These are phyloP conservation scores for Termitomyces sp. DNA, from an alignment of 768 basidiomycete genomes.

Conservation along the genomic window DNA sequence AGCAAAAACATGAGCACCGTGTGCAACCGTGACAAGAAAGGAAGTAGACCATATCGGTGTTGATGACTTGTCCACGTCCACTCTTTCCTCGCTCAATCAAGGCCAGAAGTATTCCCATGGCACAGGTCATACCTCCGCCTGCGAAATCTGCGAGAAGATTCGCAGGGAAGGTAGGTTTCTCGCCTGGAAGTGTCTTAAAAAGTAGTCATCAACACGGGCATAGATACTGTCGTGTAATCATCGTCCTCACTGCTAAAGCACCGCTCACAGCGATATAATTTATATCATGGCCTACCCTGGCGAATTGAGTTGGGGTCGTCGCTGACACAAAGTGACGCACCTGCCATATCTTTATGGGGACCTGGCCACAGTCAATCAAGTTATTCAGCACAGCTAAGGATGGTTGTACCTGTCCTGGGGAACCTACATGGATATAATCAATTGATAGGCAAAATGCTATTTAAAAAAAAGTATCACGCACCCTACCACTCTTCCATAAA, in stretches of 20 bases:
- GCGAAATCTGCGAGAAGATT: constrained; percentile 83
- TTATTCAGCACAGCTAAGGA: neutral
- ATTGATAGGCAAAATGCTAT: neutral
- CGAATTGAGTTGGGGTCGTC: neutral
- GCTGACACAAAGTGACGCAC: constrained; percentile 27
- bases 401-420: constrained; percentile 46
- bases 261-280: constrained; percentile 83
- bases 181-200: constrained; percentile 64
- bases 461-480: constrained; percentile 27
- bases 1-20: neutral
- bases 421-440: constrained; percentile 34
- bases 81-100: constrained; percentile 61
- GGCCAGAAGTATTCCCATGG: constrained; percentile 68
- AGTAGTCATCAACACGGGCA: neutral
- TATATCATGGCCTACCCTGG: constrained; percentile 65
- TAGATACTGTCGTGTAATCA: neutral
- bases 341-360: constrained; percentile 71
- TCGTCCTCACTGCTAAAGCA: constrained; percentile 49
- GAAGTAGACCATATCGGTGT: constrained; percentile 64
- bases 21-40: neutral
- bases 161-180: constrained; percentile 66
- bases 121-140: constrained; percentile 73
- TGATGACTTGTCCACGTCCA: constrained; percentile 69
- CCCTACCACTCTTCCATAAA: constrained; percentile 78
- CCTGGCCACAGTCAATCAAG: constrained; percentile 35